Evolutionary conservation across 1,284 basidiomycete genomes (phyloP).

Genomic region (Meripilus lineatus): DNA sequence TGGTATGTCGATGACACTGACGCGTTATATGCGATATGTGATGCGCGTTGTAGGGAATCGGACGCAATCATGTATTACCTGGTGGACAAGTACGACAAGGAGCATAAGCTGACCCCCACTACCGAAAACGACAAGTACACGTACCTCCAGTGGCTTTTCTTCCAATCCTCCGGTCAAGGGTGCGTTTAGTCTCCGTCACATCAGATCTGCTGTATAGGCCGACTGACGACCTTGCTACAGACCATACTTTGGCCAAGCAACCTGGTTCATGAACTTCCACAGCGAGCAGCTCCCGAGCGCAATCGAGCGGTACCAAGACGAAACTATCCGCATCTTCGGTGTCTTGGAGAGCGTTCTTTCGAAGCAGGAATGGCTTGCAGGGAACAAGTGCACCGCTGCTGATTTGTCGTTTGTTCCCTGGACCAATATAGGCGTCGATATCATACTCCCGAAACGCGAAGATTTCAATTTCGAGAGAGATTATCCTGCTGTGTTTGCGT

Average conservation of each 20-base stretch:
- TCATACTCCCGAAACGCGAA: background rate
- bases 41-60: conserved; percentile 23
- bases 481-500: conserved; percentile 4
- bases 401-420: conserved; percentile 15
- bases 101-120: conserved; percentile 24
- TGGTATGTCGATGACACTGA: conserved; percentile 7
- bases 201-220: background rate
- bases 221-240: background rate
- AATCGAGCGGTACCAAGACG: conserved; percentile 26
- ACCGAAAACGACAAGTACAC: conserved; percentile 18
- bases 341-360: conserved; percentile 24
- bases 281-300: conserved; percentile 21
- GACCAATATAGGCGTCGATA: conserved; percentile 4
- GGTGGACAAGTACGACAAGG: conserved; percentile 28
- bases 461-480: conserved; percentile 11
- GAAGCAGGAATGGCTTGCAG: conserved; percentile 18
- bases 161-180: conserved; percentile 28
- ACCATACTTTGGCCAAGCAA: conserved; percentile 20
- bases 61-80: conserved; percentile 31
- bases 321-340: conserved; percentile 25
- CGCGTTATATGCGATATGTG: background rate
- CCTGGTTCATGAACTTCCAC: conserved; percentile 21
- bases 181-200: conserved; percentile 5
- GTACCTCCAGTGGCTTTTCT: conserved; percentile 27
- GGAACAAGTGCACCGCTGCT: conserved; percentile 14